Evolutionary conservation across 768 basidiomycete genomes (phyloP), one percentile per base, ranked within the genome.

Genomic region (Leccinum obscurum): DNA sequence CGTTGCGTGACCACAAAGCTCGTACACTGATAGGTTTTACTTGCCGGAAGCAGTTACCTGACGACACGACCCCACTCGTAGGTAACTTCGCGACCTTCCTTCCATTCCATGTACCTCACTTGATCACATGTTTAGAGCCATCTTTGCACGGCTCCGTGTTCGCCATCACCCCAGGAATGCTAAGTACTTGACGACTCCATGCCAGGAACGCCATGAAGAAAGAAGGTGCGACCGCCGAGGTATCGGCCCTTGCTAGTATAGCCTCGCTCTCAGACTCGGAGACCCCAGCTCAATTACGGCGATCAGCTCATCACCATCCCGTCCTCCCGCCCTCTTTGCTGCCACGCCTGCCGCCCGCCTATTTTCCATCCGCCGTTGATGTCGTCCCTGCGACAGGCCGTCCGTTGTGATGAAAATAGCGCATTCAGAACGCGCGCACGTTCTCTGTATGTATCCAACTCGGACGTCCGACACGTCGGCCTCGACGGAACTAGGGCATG

Each of bases 161-260:
- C 32, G 11, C n/a, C 52, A 53, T 20, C 37, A 54, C 53, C 56
- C 65, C 54, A 35, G 51, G 55, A 67, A 68, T 64, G 60, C 30
- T 14, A 14, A 14, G 35, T 11, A 65, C 30, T 52, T 52, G n/a
- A 30, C 26, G 22, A 41, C 58, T 37, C 51, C 54, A 46, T 39
- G 50, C 30, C 56, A 66, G 64, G 61, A 26, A 56, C 44, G 15
- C 17, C 22, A 20, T 20, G 20, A 49, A 54, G 2, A 20, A 30
- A 63, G 63, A 65, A 68, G 56, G 66, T 53, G 41, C 14, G 49
- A 52, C 39, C 64, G 55, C 67, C 67, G 61, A 63, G 54, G 64
- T 62, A 30, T 60, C 24, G 39, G 55, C 17, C 10, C 26, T n/a
- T 59, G 41, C 44, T 48, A 56, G 54, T 59, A 67, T 60, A 58